Evolutionary conservation across 2,329 filamentous ascomycete species (phyloP).

Genomic region (Cytospora piceae): DNA sequence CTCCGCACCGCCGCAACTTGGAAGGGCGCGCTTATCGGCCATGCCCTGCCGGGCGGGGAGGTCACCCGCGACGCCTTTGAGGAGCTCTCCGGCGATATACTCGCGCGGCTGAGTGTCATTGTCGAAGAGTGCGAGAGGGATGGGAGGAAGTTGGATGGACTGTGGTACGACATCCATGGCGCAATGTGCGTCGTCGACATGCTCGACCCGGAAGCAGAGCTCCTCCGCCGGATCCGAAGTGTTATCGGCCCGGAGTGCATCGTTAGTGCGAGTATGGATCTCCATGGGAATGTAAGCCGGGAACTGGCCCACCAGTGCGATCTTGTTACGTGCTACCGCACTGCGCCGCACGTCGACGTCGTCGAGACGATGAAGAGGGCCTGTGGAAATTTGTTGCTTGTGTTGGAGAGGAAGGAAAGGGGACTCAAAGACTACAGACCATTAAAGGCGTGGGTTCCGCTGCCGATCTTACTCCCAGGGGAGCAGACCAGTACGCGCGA

Average conservation of each 20-base stretch:
- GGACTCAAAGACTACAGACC: slow-evolving; percentile 40
- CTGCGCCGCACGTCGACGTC: slow-evolving; percentile 55
- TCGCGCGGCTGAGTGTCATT: slow-evolving; percentile 45
- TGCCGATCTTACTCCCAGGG: slow-evolving; percentile 56
- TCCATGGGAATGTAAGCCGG: slow-evolving; percentile 58
- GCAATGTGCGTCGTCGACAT: slow-evolving; percentile 58
- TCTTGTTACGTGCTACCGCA: slow-evolving; percentile 57
- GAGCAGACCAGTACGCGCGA: slow-evolving; percentile 59
- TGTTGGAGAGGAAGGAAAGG: slow-evolving; percentile 38
- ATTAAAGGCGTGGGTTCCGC: slow-evolving; percentile 55
- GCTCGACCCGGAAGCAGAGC: slow-evolving; percentile 52
- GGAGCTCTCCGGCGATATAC: slow-evolving; percentile 46
- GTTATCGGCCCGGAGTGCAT: slow-evolving; percentile 51
- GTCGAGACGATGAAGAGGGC: slow-evolving; percentile 55
- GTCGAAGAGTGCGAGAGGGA: slow-evolving; percentile 42
- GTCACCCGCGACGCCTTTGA: slow-evolving; percentile 53
- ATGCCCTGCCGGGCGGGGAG: slow-evolving; percentile 54
- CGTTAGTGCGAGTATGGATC: slow-evolving; percentile 59
- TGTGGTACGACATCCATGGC: slow-evolving; percentile 61
- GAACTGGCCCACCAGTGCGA: slow-evolving; percentile 53
- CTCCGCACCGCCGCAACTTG: slow-evolving; percentile 50
- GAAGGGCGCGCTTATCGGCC: slow-evolving; percentile 56
- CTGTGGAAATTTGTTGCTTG: slow-evolving; percentile 51
- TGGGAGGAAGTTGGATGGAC: slow-evolving; percentile 44
- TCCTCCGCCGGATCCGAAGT: slow-evolving; percentile 48